Conservation (phyloP, 23 red algal species). For the Gracilaria caudata region DNA sequence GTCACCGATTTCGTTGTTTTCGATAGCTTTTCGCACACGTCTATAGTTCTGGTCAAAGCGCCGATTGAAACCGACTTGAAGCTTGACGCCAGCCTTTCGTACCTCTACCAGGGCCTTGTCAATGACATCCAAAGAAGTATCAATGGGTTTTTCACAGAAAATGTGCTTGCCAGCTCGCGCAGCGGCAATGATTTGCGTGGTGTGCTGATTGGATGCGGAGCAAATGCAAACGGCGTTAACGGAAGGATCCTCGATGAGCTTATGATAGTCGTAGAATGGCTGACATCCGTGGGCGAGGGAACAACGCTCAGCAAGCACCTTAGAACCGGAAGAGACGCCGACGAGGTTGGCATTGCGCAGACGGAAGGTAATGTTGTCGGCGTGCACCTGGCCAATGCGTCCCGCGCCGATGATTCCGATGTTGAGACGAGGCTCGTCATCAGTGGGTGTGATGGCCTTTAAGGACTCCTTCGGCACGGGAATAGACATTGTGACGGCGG, state of each 20-base stretch:
- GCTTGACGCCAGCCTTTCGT: conserved; percentile 90
- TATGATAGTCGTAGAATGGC: conserved; percentile 94
- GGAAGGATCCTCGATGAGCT: conserved; percentile 87
- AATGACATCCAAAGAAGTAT: conserved; percentile 84
- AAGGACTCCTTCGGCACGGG: conserved; percentile 50
- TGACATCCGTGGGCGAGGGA: conserved; percentile 88
- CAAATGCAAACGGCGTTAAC: conserved; percentile 99
- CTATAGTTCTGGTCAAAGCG: conserved; percentile 97
- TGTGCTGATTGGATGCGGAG: conserved; percentile 95
- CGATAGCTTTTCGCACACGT: conserved; percentile 82
- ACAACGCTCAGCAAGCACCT: conserved; percentile 92
- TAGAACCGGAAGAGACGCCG: conserved; percentile 91
- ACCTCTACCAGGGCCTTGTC: conserved; percentile 93
- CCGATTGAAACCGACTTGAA: conserved; percentile 99
- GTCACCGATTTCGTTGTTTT: conserved; percentile 85
- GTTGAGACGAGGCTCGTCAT: conserved; percentile 61
- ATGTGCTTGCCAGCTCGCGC: conserved; percentile 98
- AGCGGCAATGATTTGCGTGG: conserved; percentile 94
- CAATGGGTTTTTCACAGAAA: conserved; percentile 99
- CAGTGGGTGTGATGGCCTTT: conserved; percentile 35
- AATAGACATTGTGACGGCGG: conserved; percentile 35
- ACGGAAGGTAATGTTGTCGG: conserved; percentile 95
- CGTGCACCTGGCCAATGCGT: conserved; percentile 99
- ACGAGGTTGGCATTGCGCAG: conserved; percentile 85
- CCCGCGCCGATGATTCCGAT: conserved; percentile 89